These are phyloP conservation scores for Wickerhamomyces rabaulensis DNA, from an alignment of 805 yeast genomes.

Conservation along the genomic window DNA sequence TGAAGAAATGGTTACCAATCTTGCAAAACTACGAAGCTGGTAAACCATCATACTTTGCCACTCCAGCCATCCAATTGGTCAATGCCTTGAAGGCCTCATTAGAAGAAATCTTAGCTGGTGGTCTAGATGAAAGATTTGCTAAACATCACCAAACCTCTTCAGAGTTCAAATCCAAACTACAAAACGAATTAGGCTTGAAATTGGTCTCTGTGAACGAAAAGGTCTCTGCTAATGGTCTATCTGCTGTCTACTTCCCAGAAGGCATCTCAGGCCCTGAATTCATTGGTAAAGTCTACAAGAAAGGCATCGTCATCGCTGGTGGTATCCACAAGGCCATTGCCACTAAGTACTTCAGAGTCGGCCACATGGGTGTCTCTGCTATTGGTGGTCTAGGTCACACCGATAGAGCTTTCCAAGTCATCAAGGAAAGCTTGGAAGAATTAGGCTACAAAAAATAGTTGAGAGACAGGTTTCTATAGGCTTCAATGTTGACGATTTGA, in stretches of 20 bases:
- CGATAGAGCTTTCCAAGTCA: conserved; percentile 41
- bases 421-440: conserved; percentile 38
- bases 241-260: conserved; percentile 81
- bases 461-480: background rate
- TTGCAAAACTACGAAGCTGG: conserved; percentile 83
- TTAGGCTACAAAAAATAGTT: conserved; percentile 27
- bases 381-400: conserved; percentile 49
- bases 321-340: conserved; percentile 82
- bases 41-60: conserved; percentile 84
- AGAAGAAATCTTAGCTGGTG: conserved; percentile 54
- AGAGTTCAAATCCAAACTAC: conserved; percentile 50
- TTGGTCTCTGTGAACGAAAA: conserved; percentile 53
- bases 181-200: conserved; percentile 58
- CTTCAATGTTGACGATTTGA: background rate
- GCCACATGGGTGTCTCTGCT: conserved; percentile 91
- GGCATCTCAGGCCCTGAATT: conserved; percentile 65
- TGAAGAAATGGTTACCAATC: conserved; percentile 84
- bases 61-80: conserved; percentile 88
- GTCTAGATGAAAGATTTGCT: conserved; percentile 56
- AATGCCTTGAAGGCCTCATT: conserved; percentile 77
- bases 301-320: conserved; percentile 79
- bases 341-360: conserved; percentile 83
- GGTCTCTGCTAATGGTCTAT: conserved; percentile 81
- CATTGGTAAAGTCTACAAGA: conserved; percentile 46
- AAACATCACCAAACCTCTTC: conserved; percentile 59